Base-by-base conservation (phyloP, 1,284 basidiomycete genomes). In the Naganishia liquefaciens region DNA sequence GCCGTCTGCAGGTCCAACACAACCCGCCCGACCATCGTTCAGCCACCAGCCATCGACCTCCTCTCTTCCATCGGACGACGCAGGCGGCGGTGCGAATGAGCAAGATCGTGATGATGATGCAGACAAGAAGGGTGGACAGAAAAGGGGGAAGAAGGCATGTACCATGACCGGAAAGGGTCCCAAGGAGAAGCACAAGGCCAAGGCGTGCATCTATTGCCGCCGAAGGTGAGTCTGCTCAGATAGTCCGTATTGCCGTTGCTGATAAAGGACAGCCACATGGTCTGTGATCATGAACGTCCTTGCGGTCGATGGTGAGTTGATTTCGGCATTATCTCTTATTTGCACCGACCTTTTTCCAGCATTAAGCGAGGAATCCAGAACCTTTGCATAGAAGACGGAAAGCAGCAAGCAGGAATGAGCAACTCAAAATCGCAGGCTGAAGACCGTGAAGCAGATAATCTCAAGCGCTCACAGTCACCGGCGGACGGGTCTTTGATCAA, bases 161-260 rank as follows among this genome's bases (percentile, higher is more conserved):
- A 73, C 73, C 50, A 72, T 72, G 46, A 77, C 80, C 54, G 89
- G 89, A 78, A 81, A 89, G 70, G 80, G 46, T 19, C 46, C 33
- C 5, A 60, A 46, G 47, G 57, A 60, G 57, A 60, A 60, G 30
- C 46, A 88, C 64, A 91, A 91, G 76, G 88, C 90, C 65, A 92
- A 91, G 78, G 93, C 93, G 1, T 96, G 93, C 76, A 83, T 97
- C 55, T 97, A 95, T 79, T 96, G 93, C 79, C 83, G 93, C 70
- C 82, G 92, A 66, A 93, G 90, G 84, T 79, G 66, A 58, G 76
- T 70, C 39, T 11, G 27, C 6, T 52, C 15, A 11, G 6, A 50
- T 10, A 25, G 46, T 47, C 30, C 44, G 54, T 70, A 53, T 65
- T 54, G 19, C 9, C 30, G 42, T 25, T 52, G 23, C 43, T 54